These are phyloP conservation scores for Penicillium psychrosexuale DNA, from an alignment of 2,329 filamentous ascomycete species.

Conservation along the genomic window DNA sequence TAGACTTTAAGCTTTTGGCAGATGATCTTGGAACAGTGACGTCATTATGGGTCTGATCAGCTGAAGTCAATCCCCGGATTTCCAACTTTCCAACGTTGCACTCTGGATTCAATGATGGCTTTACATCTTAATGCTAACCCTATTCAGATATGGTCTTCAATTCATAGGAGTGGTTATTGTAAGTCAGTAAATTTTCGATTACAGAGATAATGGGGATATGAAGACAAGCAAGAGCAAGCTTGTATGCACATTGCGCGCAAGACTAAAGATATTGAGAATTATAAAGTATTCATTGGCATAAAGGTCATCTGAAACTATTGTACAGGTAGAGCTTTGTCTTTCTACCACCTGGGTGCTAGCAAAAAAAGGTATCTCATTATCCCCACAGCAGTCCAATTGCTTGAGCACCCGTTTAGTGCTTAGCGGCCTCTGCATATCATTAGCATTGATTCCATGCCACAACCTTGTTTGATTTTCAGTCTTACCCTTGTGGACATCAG, in stretches of 20 bases:
- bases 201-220: neutral
- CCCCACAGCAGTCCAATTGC: neutral
- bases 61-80: neutral
- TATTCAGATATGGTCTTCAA: neutral
- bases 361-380: slow-evolving; percentile 2
- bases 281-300: neutral
- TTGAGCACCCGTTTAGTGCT: neutral
- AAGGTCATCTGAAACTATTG: neutral
- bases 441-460: neutral
- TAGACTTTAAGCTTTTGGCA: too few relatives aligned
- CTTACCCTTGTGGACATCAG: slow-evolving; percentile 11
- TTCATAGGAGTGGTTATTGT: too few relatives aligned
- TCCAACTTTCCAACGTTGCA: neutral
- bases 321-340: neutral
- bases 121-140: neutral
- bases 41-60: neutral
- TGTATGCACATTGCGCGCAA: neutral
- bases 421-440: slow-evolving; percentile 3
- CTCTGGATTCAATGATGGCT: neutral
- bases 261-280: neutral
- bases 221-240: neutral
- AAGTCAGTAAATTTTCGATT: neutral
- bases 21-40: neutral
- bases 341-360: neutral
- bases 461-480: too few relatives aligned